Percentiles rank a stretch among this genome's conserved stretches.
Evolutionary conservation across 805 yeast species (phyloP).

Genomic region (Zygosaccharomyces bisporus): DNA sequence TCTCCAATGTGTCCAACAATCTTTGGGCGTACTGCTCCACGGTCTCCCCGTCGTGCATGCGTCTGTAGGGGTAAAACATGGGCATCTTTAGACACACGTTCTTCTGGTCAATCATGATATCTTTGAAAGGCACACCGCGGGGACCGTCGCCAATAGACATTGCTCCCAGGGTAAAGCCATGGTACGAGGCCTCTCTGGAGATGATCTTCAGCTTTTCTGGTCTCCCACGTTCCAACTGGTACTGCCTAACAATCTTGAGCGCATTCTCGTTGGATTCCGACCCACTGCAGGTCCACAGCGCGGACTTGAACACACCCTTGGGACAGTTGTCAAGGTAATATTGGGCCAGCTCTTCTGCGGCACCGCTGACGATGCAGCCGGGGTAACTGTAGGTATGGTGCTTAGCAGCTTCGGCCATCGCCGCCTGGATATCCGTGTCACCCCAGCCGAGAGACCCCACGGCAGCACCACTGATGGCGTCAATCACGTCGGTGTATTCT

Average conservation of each 20-base stretch:
- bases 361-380: slow-evolving; percentile 33
- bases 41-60: slow-evolving; percentile 36
- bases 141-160: slow-evolving; percentile 40
- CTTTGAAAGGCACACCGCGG: slow-evolving; percentile 37
- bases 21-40: slow-evolving; percentile 40
- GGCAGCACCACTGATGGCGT: slow-evolving; percentile 53
- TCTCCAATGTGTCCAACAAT: slow-evolving; percentile 42
- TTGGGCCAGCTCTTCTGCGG: slow-evolving; percentile 43
- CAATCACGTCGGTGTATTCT: slow-evolving; percentile 36
- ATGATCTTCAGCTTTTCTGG: slow-evolving; percentile 41
- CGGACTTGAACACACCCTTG: slow-evolving; percentile 39
- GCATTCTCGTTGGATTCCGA: slow-evolving; percentile 68
- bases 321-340: slow-evolving; percentile 42
- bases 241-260: slow-evolving; percentile 52
- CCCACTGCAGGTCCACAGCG: slow-evolving; percentile 56
- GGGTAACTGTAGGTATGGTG: slow-evolving; percentile 41
- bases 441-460: slow-evolving; percentile 47
- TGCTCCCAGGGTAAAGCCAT: slow-evolving; percentile 48
- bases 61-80: slow-evolving; percentile 37
- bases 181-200: slow-evolving; percentile 45
- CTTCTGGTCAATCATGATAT: slow-evolving; percentile 27
- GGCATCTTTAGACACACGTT: slow-evolving; percentile 31
- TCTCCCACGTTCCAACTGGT: slow-evolving; percentile 43
- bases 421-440: slow-evolving; percentile 36
- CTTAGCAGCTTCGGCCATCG: slow-evolving; percentile 39